Evolutionary conservation across 192 early-diverging fungal genomes (phyloP), one percentile per base, ranked within the genome.

Genomic region (Umbelopsis sp.): DNA sequence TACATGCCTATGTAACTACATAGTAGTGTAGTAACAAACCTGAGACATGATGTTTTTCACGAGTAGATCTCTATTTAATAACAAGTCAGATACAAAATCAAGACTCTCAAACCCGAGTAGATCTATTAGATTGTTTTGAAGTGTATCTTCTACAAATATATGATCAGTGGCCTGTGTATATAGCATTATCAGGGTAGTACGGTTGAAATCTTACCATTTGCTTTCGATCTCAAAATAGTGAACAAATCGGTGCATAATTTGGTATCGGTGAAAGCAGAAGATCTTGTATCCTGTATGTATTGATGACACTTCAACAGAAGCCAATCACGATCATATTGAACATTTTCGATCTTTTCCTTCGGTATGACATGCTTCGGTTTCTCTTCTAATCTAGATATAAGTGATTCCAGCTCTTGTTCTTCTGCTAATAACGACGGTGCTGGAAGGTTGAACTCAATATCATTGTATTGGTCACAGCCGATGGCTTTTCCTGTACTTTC

Each of bases 21-120:
- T 35, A 10, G 15, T 35, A 4, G 1, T 41, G 6, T 41, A 41
- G 37, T 10, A 41, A 8, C 47, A 22, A 80, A 82, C 83, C 82
- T 85, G 74, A 27, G 58, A 76, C 68, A 85, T 82, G 49, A 93
- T 87, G 64, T 86, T 88, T 13, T 86, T 71, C 5, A 94, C 82
- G 64, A 95, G 86, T 18, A 72, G 75, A 2, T 74, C 49, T 3
- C 92, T 78, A 70, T 91, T 82, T 1, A 77, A 50, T 5, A 93
- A 66, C 0, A 95, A 79, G 1, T 74, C 75, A 0, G 80, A 71
- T 30, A 92, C 85, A 58, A 95, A 90, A 35, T 90, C 87, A 46
- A 95, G 77, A 67, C 89, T 89, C 13, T 85, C 84, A 72, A 82
- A 92, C 7, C 94, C 94, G 20, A 95, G 69, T 1, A 91, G 78